Evolutionary conservation across 108 stramenopile genomes (phyloP), one percentile per base, ranked within the genome.

Genomic region (Nitzschia palea): DNA sequence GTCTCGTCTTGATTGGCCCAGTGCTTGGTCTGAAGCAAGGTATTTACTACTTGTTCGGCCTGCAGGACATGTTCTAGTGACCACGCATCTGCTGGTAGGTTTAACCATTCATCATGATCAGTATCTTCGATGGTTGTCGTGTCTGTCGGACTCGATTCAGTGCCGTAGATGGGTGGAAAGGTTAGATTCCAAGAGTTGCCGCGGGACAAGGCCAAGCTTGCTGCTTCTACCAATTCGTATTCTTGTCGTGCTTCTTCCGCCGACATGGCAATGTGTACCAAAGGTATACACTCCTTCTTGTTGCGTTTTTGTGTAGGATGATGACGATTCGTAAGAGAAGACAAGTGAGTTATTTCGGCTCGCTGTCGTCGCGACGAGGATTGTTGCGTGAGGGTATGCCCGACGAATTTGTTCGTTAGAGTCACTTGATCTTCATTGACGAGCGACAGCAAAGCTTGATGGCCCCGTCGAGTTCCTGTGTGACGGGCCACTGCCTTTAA

Each of bases 91-190:
- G 83, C 54, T 34, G 77, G 53, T 0, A 74, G 55, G 36, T 48
- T 15, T 12, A 92, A n/a, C 87, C 90, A 92, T 67, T 89, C 90
- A 55, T 92, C 87, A 36, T 92, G 80, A 62, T 92, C 90, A 14
- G 81, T 80, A n/a, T 77, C 79, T 18, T 72, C 45, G 34, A 62
- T 57, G 20, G 68, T 62, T 40, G 30, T 26, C n/a, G 69, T 80
- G 33, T 89, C 71, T 28, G 30, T 66, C 20, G 84, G 81, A 43
- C 54, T 51, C 0, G 69, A 69, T 33, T 76, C 56, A 6, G 52
- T 63, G 4, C 70, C 81, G 55, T 87, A 92, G 47, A 87, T 59
- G 42, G 87, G 84, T 23, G 89, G 86, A 32, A 66, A 62, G 14
- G 82, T 65, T 12, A 80, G 36, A 28, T 74, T 67, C 32, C 22